phyloP scores from a whole-genome alignment of 305 asterid species.

The Solanum hybrid region DNA sequence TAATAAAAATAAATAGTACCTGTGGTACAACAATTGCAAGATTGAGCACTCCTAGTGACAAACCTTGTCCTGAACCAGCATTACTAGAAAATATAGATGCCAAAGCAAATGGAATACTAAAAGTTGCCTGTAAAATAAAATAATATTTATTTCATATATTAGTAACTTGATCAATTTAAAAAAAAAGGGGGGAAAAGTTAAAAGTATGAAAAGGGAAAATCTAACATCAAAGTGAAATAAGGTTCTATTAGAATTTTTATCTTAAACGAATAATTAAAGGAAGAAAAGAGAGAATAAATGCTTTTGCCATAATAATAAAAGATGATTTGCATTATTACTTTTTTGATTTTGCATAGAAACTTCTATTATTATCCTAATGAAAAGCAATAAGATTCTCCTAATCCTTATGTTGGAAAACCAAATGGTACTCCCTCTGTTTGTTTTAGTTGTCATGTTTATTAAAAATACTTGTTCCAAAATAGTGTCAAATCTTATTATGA shows the following conservation, averaged over 20 bases:
- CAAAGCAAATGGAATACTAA: constrained; percentile 41
- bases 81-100: constrained; percentile 36
- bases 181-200: neutral
- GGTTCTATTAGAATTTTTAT: neutral
- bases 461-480: too few relatives aligned
- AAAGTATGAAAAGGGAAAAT: neutral
- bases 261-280: constrained; percentile 2
- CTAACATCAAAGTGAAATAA: neutral
- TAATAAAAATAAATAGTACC: constrained; percentile 10
- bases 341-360: neutral
- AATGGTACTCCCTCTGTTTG: neutral
- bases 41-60: constrained; percentile 32
- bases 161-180: neutral
- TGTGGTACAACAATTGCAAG: constrained; percentile 39
- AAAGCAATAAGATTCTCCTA: neutral
- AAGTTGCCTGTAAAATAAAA: constrained; percentile 23
- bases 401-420: neutral
- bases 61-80: constrained; percentile 43
- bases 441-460: too few relatives aligned
- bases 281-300: neutral
- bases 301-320: neutral
- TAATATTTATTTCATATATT: neutral
- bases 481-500: too few relatives aligned
- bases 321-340: neutral
- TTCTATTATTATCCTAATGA: neutral